These are phyloP conservation scores for Fusarium papillatum DNA, from an alignment of 2,329 filamentous ascomycete genomes.

Conservation along the genomic window DNA sequence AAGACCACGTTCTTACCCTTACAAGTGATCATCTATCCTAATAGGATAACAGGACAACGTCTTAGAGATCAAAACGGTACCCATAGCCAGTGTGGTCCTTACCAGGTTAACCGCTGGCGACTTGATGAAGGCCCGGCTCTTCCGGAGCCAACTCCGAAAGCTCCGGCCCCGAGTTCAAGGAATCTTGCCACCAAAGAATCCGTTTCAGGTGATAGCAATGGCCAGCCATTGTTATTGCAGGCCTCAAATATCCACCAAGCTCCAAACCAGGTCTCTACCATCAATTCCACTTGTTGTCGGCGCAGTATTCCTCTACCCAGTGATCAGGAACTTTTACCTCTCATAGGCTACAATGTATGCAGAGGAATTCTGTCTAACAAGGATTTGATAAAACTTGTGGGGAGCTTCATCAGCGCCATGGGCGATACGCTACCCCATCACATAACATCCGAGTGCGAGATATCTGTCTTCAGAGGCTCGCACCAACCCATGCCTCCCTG, in stretches of 20 bases:
- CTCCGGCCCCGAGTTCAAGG: not conserved
- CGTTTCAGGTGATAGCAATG: fast-evolving
- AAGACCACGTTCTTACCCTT: not conserved
- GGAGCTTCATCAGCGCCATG: not conserved
- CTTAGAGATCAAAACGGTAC: not conserved
- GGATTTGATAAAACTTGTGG: not conserved
- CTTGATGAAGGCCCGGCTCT: not conserved
- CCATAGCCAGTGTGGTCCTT: not conserved
- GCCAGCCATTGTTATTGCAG: fast-evolving
- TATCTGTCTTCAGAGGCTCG: conserved; percentile 1
- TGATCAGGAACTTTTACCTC: conserved; percentile 25
- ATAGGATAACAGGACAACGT: conserved; percentile 9
- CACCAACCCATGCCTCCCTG: conserved; percentile 3
- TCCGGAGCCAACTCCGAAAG: not conserved
- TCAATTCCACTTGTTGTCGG: fast-evolving
- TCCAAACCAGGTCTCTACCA: not conserved
- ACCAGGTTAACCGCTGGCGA: conserved; percentile 29
- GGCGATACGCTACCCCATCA: not conserved
- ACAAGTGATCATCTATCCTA: not conserved
- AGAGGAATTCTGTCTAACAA: conserved; percentile 27
- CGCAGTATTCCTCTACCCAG: not conserved
- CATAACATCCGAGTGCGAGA: not conserved
- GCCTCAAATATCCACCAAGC: not conserved
- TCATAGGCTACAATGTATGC: conserved; percentile 29
- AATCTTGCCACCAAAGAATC: not conserved